phyloP scores from a whole-genome alignment of 805 yeast genomes.

The Wickerhamomyces chaumierensis region DNA sequence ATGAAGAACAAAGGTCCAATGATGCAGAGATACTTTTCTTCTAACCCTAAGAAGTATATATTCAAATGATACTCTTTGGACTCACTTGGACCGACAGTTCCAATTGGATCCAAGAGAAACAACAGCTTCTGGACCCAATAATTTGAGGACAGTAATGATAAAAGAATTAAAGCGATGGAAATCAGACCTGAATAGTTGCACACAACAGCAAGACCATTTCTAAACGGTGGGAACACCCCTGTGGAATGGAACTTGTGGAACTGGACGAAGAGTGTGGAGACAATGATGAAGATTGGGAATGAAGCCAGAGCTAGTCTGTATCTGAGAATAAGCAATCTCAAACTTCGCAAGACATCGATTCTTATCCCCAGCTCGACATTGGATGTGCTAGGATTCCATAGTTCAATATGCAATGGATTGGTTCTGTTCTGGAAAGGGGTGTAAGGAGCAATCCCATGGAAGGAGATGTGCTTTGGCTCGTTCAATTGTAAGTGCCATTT shows the following conservation, averaged over 20 bases:
- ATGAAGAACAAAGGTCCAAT: conserved; percentile 47
- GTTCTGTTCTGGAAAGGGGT: conserved; percentile 33
- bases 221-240: conserved; percentile 31
- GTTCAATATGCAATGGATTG: conserved; percentile 27
- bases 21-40: conserved; percentile 42
- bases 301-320: conserved; percentile 69
- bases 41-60: conserved; percentile 57
- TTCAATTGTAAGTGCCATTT: conserved; percentile 63
- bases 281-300: conserved; percentile 51
- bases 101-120: conserved; percentile 41
- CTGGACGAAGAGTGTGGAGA: conserved; percentile 45
- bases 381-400: conserved; percentile 30
- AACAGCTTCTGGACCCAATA: conserved; percentile 27
- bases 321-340: conserved; percentile 61
- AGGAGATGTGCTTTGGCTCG: conserved; percentile 25
- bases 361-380: conserved; percentile 15
- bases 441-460: conserved; percentile 63
- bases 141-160: conserved; percentile 29
- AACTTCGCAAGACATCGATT: conserved; percentile 46
- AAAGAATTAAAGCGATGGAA: conserved; percentile 20
- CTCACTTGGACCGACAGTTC: conserved; percentile 33
- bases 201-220: conserved; percentile 32
- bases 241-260: conserved; percentile 29
- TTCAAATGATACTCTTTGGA: conserved; percentile 34
- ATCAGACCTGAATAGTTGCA: conserved; percentile 17